A percentile compares a stretch with the other conserved stretches of the same genome.
Conservation (phyloP, 202 grass and related monocot species). For the Panicum hallii region DNA sequence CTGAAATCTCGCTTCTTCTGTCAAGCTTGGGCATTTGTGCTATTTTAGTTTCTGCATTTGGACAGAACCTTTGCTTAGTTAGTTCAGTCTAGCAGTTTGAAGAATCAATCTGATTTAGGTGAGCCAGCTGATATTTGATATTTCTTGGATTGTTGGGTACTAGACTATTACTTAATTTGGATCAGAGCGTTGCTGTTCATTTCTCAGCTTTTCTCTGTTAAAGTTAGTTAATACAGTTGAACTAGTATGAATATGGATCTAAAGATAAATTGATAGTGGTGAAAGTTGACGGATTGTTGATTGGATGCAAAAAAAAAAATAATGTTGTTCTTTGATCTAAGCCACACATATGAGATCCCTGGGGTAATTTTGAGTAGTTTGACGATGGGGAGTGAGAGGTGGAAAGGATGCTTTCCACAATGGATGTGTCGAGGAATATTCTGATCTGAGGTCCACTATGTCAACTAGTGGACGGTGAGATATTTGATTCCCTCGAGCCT, state of each 20-base stretch:
- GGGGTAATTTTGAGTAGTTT: constrained; percentile 38
- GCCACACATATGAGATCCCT: constrained; percentile 28
- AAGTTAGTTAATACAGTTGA: not conserved
- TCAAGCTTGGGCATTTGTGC: constrained; percentile 13
- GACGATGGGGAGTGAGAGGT: constrained; percentile 6
- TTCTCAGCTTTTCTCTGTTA: not conserved
- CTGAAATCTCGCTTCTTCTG: not conserved
- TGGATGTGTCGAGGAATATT: constrained; percentile 49
- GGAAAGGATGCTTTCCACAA: constrained; percentile 31
- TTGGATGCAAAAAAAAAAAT: not conserved
- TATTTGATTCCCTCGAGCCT: constrained; percentile 20
- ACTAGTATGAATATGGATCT: not conserved
- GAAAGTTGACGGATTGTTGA: constrained; percentile 29
- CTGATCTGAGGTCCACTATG: constrained; percentile 48
- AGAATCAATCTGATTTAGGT: not conserved
- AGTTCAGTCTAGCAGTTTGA: constrained; percentile 23
- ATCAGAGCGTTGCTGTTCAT: not conserved
- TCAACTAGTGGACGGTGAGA: constrained; percentile 46
- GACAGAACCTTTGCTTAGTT: not conserved
- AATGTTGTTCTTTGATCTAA: constrained; percentile 12
- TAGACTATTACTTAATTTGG: not conserved
- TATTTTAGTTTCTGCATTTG: not conserved
- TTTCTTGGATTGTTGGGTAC: not conserved
- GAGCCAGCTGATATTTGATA: not conserved
- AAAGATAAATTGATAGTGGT: constrained; percentile 3